Evolutionary conservation across 2,329 filamentous ascomycete species (phyloP).

Genomic region (Phaeomoniella chlamydospora): DNA sequence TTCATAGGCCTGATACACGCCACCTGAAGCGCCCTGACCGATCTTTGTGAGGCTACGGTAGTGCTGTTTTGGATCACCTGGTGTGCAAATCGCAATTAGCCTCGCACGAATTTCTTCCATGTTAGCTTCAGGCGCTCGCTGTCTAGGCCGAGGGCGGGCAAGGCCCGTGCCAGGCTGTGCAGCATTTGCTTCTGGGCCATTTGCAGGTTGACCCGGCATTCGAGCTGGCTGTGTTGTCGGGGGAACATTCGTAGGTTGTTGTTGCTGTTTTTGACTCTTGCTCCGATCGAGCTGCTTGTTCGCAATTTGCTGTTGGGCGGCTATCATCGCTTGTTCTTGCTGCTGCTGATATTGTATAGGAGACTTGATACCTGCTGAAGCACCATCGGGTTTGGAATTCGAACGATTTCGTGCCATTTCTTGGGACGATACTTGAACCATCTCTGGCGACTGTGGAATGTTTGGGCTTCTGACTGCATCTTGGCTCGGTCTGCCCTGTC

Average conservation of each 20-base stretch:
- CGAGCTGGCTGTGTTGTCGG: slow-evolving; percentile 12
- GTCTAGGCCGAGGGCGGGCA: slow-evolving; percentile 49
- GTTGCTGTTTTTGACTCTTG: slow-evolving; percentile 55
- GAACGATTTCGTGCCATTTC: slow-evolving; percentile 56
- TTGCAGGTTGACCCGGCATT: slow-evolving; percentile 24
- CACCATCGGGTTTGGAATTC: slow-evolving; percentile 48
- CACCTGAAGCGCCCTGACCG: slow-evolving; percentile 90
- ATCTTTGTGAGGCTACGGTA: slow-evolving; percentile 88
- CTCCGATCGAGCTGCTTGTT: slow-evolving; percentile 55
- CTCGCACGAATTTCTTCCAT: slow-evolving; percentile 69
- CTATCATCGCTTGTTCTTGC: slow-evolving; percentile 70
- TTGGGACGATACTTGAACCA: slow-evolving; percentile 40
- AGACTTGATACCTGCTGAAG: slow-evolving; percentile 20
- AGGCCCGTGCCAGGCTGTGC: slow-evolving; percentile 32
- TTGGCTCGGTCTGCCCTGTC: slow-evolving; percentile 43
- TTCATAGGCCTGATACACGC: slow-evolving; percentile 86
- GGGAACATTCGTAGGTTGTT: slow-evolving; percentile 22
- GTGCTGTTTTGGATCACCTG: slow-evolving; percentile 75
- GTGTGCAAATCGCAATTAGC: slow-evolving; percentile 77
- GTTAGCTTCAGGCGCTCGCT: slow-evolving; percentile 64
- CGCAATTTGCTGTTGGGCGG: slow-evolving; percentile 63
- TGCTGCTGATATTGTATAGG: slow-evolving; percentile 46
- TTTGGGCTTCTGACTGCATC: slow-evolving; percentile 33
- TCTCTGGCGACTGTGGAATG: slow-evolving; percentile 32
- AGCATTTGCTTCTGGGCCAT: slow-evolving; percentile 19